Conservation (phyloP, 2,329 filamentous ascomycete species). For the Rhytidhysteron rufulum region DNA sequence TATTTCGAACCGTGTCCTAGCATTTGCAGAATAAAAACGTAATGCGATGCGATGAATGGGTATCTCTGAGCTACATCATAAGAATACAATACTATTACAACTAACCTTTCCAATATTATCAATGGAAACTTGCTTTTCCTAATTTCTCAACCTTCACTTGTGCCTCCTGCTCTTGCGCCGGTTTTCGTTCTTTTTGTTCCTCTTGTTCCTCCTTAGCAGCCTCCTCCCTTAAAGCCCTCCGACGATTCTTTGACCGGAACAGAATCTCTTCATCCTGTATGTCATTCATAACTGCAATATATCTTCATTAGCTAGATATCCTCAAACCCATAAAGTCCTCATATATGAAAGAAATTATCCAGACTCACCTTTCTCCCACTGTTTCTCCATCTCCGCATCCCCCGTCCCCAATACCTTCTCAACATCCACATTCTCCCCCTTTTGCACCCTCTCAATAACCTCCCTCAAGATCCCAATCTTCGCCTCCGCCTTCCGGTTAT, state of each 20-base stretch:
- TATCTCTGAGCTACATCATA: neutral
- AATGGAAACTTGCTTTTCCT: slow-evolving; percentile 2
- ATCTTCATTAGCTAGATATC: slow-evolving; percentile 11
- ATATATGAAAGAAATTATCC: neutral
- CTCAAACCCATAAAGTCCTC: neutral
- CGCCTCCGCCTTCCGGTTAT: slow-evolving; percentile 71
- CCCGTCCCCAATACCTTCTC: slow-evolving; percentile 77
- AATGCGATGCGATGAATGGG: no score
- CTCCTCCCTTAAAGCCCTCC: slow-evolving; percentile 20
- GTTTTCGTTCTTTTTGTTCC: slow-evolving; percentile 24
- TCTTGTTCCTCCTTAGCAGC: slow-evolving; percentile 8
- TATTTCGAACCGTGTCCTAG: no score
- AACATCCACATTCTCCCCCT: slow-evolving; percentile 77
- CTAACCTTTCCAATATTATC: neutral
- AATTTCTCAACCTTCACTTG: slow-evolving; percentile 28
- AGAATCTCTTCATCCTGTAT: slow-evolving; percentile 61
- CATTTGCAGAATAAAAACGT: no score
- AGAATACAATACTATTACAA: neutral
- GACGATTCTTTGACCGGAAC: slow-evolving; percentile 43
- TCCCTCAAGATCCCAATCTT: slow-evolving; percentile 74
- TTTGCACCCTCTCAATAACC: slow-evolving; percentile 66
- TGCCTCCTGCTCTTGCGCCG: slow-evolving; percentile 3
- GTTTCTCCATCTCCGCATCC: slow-evolving; percentile 67
- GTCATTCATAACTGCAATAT: slow-evolving; percentile 56
- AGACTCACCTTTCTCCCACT: slow-evolving; percentile 78